Evolutionary conservation across 2,329 filamentous ascomycete species (phyloP).

Genomic region (Exserohilum rostratum): DNA sequence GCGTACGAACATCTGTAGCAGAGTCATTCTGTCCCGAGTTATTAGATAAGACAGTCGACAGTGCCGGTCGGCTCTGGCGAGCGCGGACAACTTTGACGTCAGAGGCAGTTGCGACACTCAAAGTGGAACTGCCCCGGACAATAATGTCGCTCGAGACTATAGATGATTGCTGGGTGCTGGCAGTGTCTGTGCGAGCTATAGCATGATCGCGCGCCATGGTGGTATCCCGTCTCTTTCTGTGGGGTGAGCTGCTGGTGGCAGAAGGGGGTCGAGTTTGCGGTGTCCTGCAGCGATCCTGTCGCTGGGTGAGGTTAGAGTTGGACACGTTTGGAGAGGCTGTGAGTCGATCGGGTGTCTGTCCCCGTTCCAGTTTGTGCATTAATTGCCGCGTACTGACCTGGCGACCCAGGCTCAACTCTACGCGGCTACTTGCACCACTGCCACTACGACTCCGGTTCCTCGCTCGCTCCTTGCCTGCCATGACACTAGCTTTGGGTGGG

Average conservation of each 20-base stretch:
- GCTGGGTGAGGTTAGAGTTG: conserved; percentile 33
- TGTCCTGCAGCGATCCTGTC: conserved; percentile 41
- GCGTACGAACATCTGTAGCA: background rate
- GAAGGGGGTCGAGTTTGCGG: conserved; percentile 38
- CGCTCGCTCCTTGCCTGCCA: conserved; percentile 82
- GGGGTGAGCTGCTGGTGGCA: conserved; percentile 37
- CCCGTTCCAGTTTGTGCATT: conserved; percentile 44
- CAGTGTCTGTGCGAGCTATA: conserved; percentile 29
- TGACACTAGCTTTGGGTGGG: conserved; percentile 85
- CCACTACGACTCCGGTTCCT: conserved; percentile 64
- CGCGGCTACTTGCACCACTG: conserved; percentile 50
- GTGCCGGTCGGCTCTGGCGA: conserved; percentile 36
- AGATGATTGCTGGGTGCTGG: conserved; percentile 30
- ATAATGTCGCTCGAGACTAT: conserved; percentile 33
- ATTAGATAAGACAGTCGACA: conserved; percentile 45
- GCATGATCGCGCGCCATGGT: conserved; percentile 23
- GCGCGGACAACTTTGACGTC: conserved; percentile 32
- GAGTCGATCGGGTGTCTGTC: conserved; percentile 44
- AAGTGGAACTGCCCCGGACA: conserved; percentile 20
- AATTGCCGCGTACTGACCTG: conserved; percentile 49
- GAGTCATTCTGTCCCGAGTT: conserved; percentile 27
- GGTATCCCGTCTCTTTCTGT: conserved; percentile 39
- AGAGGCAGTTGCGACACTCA: conserved; percentile 17
- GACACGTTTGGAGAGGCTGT: conserved; percentile 47
- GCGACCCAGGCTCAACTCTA: conserved; percentile 45